These are phyloP conservation scores for Neocatenulostroma microsporum DNA, from an alignment of 2,329 filamentous ascomycete species.

Conservation along the genomic window DNA sequence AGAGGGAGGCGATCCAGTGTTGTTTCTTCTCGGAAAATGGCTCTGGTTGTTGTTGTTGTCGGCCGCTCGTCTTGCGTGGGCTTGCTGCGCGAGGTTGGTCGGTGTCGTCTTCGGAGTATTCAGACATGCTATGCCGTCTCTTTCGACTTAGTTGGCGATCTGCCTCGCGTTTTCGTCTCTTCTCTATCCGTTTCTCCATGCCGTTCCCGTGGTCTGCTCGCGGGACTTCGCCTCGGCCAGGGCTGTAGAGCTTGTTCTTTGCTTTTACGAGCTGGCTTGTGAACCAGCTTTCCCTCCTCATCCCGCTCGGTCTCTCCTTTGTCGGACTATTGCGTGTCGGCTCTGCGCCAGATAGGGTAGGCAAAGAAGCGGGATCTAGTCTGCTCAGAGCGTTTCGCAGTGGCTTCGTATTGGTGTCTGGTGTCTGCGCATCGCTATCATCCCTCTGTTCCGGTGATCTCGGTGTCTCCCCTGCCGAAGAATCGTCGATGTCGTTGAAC, in stretches of 20 bases:
- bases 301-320: conserved; percentile 21
- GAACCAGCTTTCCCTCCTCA: conserved; percentile 22
- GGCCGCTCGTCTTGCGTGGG: conserved; percentile 21
- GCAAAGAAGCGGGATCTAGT: conserved; percentile 13
- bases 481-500: conserved; percentile 35
- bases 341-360: conserved; percentile 14
- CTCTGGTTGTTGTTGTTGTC: conserved; percentile 10
- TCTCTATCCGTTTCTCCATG: conserved; percentile 33
- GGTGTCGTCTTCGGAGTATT: conserved; percentile 25
- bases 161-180: conserved; percentile 22
- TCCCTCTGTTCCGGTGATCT: conserved; percentile 36
- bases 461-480: conserved; percentile 44
- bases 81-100: conserved; percentile 12
- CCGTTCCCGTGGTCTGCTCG: conserved; percentile 28
- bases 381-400: conserved; percentile 18
- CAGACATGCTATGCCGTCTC: conserved; percentile 27
- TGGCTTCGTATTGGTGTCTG: conserved; percentile 13
- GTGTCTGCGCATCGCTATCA: conserved; percentile 25
- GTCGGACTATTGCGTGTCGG: conserved; percentile 26
- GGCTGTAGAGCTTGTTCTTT: conserved; percentile 30
- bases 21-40: conserved; percentile 13
- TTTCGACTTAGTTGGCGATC: conserved; percentile 19
- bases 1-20: conserved; percentile 38
- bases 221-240: conserved; percentile 32
- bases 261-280: conserved; percentile 10